Evolutionary conservation across 164 flowering plant species (phyloP).

Genomic region (grape (Vitis vinifera)): DNA sequence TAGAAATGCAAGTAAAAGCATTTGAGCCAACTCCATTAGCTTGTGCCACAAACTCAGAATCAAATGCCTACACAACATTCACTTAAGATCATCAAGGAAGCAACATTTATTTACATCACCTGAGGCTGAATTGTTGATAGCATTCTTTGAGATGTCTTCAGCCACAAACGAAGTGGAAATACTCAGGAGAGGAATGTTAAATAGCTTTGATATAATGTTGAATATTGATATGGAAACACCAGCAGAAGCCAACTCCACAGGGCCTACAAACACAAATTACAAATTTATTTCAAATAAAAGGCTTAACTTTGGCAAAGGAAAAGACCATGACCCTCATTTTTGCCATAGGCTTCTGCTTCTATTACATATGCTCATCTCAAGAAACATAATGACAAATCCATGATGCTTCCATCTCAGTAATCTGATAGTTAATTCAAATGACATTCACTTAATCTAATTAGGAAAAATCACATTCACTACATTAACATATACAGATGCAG

Average conservation of each 20-base stretch:
- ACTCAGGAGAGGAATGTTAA: slow-evolving; percentile 95
- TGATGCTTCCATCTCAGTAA: no score
- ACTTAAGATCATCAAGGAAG: background rate
- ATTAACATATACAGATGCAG: no score
- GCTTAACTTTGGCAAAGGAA: background rate
- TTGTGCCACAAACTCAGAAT: background rate
- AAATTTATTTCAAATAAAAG: background rate
- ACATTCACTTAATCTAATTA: no score
- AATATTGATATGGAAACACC: slow-evolving; percentile 90
- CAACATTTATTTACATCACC: slow-evolving; percentile 35
- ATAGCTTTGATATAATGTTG: slow-evolving; percentile 84
- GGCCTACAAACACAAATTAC: slow-evolving; percentile 42
- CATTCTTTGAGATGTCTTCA: slow-evolving; percentile 71
- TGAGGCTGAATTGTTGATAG: slow-evolving; percentile 33
- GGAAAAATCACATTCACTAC: no score
- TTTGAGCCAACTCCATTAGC: background rate
- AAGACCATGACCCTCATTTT: background rate
- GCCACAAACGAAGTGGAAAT: slow-evolving; percentile 98
- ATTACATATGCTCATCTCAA: no score
- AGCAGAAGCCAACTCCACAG: slow-evolving; percentile 92
- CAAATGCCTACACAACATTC: background rate
- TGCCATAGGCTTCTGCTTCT: no score
- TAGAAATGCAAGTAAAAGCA: background rate
- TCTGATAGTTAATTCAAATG: no score
- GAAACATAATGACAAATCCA: no score